Percentiles rank a stretch among this genome's conserved stretches.
phyloP scores from a whole-genome alignment of 805 yeast species.

The Hanseniaspora vineae region DNA sequence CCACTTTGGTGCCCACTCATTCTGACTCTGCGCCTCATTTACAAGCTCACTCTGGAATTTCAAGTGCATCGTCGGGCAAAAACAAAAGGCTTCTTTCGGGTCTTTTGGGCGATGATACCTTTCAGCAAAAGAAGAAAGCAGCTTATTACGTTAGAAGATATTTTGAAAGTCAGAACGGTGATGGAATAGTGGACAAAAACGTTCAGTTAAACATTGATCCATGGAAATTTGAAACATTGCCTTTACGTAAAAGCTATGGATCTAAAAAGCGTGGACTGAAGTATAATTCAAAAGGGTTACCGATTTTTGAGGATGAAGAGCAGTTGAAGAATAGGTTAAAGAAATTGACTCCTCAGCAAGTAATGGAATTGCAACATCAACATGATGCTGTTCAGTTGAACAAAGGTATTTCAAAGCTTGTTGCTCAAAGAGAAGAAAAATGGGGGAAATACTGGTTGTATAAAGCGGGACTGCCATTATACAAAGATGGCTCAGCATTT shows the following conservation, averaged over 20 bases:
- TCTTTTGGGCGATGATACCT: not conserved
- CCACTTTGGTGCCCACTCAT: too few species aligned
- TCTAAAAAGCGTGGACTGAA: slow-evolving; percentile 5
- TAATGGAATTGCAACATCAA: slow-evolving; percentile 34
- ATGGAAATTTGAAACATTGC: slow-evolving; percentile 23
- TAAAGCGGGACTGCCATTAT: slow-evolving; percentile 29
- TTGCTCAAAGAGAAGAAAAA: slow-evolving; percentile 30
- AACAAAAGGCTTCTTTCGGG: not conserved
- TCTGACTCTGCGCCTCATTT: too few species aligned
- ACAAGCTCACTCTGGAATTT: too few species aligned
- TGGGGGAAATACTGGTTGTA: slow-evolving; percentile 38
- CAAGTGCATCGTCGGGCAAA: not conserved
- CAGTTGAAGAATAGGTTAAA: slow-evolving; percentile 18
- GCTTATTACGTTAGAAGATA: not conserved
- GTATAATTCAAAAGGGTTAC: slow-evolving; percentile 30
- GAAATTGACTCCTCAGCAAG: slow-evolving; percentile 23
- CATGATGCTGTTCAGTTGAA: slow-evolving; percentile 38
- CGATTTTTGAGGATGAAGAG: slow-evolving; percentile 24
- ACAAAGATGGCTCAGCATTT: not conserved
- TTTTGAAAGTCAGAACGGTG: not conserved
- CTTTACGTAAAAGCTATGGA: slow-evolving; percentile 12
- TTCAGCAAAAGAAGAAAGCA: not conserved
- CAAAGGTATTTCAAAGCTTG: slow-evolving; percentile 29
- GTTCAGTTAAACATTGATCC: slow-evolving; percentile 16
- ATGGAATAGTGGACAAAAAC: slow-evolving; percentile 2